phyloP scores from a whole-genome alignment of 2,329 filamentous ascomycete genomes.

The Fusarium aywerte region DNA sequence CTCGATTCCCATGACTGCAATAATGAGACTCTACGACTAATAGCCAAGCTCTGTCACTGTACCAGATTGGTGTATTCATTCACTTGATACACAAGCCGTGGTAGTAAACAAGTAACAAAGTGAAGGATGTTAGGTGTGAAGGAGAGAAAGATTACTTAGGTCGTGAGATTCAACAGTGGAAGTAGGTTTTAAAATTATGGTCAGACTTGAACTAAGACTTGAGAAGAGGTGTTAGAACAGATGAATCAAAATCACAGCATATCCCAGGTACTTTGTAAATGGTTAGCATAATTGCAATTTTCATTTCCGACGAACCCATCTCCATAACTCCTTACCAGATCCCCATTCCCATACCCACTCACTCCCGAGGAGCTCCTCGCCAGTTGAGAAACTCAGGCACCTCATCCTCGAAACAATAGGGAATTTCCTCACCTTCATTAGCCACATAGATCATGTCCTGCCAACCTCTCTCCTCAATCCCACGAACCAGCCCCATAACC shows the following conservation, averaged over 20 bases:
- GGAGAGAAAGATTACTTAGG: too few relatives aligned
- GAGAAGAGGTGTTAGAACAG: too few relatives aligned
- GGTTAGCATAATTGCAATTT: neutral
- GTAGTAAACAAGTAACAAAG: too few relatives aligned
- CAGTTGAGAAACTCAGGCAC: neutral
- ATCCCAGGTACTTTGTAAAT: neutral
- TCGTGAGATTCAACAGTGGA: too few relatives aligned
- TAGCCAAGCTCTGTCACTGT: too few relatives aligned
- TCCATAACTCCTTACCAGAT: neutral
- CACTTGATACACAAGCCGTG: too few relatives aligned
- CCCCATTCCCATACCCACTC: neutral
- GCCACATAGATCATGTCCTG: slow-evolving; percentile 45
- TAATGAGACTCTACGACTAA: too few relatives aligned
- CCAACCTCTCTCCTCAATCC: slow-evolving; percentile 37
- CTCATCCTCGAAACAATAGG: slow-evolving; percentile 15
- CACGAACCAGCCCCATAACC: slow-evolving; percentile 24
- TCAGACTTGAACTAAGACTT: too few relatives aligned
- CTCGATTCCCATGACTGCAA: too few relatives aligned
- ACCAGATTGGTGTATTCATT: too few relatives aligned
- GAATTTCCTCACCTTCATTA: slow-evolving; percentile 19
- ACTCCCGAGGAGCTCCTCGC: neutral
- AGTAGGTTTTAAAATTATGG: too few relatives aligned
- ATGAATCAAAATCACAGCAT: neutral
- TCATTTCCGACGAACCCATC: neutral
- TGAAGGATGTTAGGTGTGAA: too few relatives aligned